Evolutionary conservation across 1,284 basidiomycete genomes (phyloP).

Genomic region (Papiliotrema terrestris): DNA sequence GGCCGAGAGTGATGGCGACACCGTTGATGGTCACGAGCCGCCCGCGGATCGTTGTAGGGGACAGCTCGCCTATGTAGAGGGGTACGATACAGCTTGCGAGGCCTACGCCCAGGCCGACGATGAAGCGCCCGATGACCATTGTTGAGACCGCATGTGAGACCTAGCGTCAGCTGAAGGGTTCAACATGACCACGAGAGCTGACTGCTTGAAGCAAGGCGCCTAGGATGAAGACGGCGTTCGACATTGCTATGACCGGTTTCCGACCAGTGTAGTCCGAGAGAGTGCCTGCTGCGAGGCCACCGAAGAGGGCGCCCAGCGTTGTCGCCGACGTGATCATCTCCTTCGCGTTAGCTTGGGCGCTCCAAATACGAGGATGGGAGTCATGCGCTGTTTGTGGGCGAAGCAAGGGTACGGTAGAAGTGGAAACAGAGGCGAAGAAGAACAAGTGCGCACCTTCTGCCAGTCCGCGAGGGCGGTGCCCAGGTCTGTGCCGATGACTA

Average conservation of each 20-base stretch:
- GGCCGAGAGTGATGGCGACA: conserved; percentile 55
- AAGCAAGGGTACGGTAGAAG: no score
- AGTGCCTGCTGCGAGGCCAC: conserved; percentile 66
- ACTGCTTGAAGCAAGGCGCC: conserved; percentile 59
- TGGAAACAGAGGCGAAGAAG: no score
- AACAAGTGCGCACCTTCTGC: conserved; percentile 58
- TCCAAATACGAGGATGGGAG: background rate
- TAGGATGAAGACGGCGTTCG: conserved; percentile 69
- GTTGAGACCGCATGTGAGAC: conserved; percentile 64
- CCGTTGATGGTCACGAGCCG: conserved; percentile 62
- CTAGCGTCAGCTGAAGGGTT: conserved; percentile 50
- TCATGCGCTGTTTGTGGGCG: no score
- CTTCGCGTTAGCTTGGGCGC: conserved; percentile 41
- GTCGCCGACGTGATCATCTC: conserved; percentile 78
- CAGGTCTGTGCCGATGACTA: conserved; percentile 66
- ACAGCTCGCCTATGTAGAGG: conserved; percentile 77
- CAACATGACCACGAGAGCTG: conserved; percentile 2
- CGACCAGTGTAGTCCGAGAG: conserved; percentile 71
- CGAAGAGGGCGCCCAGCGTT: conserved; percentile 71
- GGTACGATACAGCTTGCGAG: conserved; percentile 75
- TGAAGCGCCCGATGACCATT: conserved; percentile 72
- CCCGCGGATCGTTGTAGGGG: conserved; percentile 69
- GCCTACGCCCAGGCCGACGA: conserved; percentile 56
- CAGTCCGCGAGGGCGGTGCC: conserved; percentile 59
- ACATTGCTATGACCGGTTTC: conserved; percentile 63